A percentile compares a stretch with the other conserved stretches of the same genome.
These are phyloP conservation scores for Brasenia schreberi DNA, from an alignment of 164 flowering plant species.

Conservation along the genomic window DNA sequence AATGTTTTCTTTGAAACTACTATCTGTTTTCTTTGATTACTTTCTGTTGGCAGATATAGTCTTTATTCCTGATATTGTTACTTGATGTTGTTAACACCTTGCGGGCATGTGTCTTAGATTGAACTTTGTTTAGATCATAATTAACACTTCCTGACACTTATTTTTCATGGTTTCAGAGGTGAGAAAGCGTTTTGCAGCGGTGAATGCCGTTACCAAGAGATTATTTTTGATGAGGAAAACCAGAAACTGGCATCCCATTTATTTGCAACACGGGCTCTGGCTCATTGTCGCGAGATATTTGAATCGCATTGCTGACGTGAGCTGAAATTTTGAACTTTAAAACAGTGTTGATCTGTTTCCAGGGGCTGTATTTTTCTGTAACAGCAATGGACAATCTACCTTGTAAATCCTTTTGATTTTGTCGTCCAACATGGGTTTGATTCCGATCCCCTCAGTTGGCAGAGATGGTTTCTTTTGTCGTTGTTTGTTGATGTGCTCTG, in stretches of 20 bases:
- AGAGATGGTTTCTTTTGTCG: not conserved
- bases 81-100: no score
- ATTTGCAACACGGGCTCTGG: not conserved
- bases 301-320: not conserved
- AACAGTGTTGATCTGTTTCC: not conserved
- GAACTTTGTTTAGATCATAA: not conserved
- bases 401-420: not conserved
- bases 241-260: slow-evolving; percentile 21
- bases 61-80: no score
- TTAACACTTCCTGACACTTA: not conserved
- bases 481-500: no score
- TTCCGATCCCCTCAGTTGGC: not conserved
- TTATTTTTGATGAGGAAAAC: slow-evolving; percentile 43
- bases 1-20: no score
- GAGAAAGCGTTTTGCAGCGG: slow-evolving; percentile 89
- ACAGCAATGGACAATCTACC: not conserved
- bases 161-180: slow-evolving; percentile 32
- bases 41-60: no score
- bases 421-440: not conserved
- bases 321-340: not conserved
- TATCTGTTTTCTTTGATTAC: no score
- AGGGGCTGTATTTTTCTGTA: not conserved
- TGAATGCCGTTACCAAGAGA: slow-evolving; percentile 66
- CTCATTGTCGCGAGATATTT: not conserved
- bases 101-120: not conserved